Evolutionary conservation across 176 grass and related monocot species (phyloP).

Genomic region (Dendrocalamus sinicus): DNA sequence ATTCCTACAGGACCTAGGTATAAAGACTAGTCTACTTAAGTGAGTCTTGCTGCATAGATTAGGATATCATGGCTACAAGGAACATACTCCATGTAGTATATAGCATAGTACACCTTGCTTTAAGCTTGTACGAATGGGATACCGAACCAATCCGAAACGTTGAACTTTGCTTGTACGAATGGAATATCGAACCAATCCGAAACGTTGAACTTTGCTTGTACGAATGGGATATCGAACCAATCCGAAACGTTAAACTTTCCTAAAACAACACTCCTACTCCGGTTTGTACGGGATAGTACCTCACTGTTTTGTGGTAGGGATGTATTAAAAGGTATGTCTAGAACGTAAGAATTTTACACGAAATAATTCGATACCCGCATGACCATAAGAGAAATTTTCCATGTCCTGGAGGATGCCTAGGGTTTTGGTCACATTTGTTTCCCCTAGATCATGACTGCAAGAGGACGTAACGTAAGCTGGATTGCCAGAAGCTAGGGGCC

Average conservation of each 20-base stretch:
- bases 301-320: neutral
- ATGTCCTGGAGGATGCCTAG: neutral
- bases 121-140: neutral
- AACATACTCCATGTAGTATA: neutral
- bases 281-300: neutral
- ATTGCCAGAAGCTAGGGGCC: neutral
- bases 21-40: neutral
- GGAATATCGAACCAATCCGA: neutral
- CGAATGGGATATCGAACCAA: neutral
- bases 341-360: neutral
- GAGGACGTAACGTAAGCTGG: neutral
- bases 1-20: too few relatives aligned
- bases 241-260: neutral
- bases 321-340: neutral
- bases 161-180: neutral
- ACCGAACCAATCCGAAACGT: too few relatives aligned
- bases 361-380: neutral
- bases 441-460: neutral
- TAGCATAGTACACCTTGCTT: neutral
- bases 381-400: neutral
- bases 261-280: neutral
- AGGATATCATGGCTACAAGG: neutral
- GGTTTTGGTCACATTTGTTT: neutral
- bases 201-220: neutral
- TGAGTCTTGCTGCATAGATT: too few relatives aligned